These are phyloP conservation scores for Cladorrhinum samala DNA, from an alignment of 495 filamentous ascomycete species.

Conservation along the genomic window DNA sequence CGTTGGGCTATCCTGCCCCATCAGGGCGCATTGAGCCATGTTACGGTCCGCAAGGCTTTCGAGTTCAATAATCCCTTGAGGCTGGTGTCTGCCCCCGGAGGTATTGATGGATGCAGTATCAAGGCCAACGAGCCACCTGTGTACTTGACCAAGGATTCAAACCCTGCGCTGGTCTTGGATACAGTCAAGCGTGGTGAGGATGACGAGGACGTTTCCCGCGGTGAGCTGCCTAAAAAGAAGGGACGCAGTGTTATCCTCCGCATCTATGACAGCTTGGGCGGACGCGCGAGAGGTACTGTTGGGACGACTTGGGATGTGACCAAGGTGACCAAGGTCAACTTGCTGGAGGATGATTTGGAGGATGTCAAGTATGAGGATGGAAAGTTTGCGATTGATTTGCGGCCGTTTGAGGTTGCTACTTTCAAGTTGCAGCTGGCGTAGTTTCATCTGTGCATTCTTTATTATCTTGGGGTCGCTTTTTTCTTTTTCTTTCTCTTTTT, in stretches of 20 bases:
- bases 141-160: constrained; percentile 45
- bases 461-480: too few relatives aligned
- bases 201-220: constrained; percentile 77
- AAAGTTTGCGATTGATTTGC: constrained; percentile 57
- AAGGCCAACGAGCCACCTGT: constrained; percentile 41
- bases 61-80: constrained; percentile 85
- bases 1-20: constrained; percentile 92
- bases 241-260: constrained; percentile 76
- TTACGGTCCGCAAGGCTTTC: constrained; percentile 74
- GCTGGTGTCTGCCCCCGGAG: constrained; percentile 33
- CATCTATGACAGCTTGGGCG: constrained; percentile 89
- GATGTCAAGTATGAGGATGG: constrained; percentile 47
- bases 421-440: constrained; percentile 63
- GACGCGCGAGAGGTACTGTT: constrained; percentile 62
- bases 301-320: constrained; percentile 60
- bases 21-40: constrained; percentile 57
- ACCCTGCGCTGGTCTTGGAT: constrained; percentile 64
- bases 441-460: too few relatives aligned
- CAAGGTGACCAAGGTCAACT: constrained; percentile 73
- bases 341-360: constrained; percentile 65
- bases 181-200: constrained; percentile 91
- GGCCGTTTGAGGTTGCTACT: constrained; percentile 87
- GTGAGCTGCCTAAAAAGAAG: constrained; percentile 59
- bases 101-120: constrained; percentile 23
- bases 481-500: not conserved